Conservation (phyloP, 1,284 basidiomycete species). For the Puccinia novopanici region DNA sequence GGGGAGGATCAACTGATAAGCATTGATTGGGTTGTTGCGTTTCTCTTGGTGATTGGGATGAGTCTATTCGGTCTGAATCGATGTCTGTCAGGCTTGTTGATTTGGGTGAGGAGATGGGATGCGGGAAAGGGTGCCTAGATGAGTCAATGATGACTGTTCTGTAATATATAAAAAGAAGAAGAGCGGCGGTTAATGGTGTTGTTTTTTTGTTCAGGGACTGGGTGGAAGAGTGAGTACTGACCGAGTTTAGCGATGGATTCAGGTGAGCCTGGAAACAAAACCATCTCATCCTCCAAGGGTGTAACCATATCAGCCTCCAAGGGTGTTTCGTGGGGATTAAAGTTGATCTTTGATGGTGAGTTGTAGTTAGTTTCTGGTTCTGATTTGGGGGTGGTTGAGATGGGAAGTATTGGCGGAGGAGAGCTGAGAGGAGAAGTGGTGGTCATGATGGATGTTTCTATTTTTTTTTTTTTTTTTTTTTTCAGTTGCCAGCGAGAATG, state of each 20-base stretch:
- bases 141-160: no score
- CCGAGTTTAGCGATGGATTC: background rate
- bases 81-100: background rate
- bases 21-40: background rate
- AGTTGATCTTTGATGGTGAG: background rate
- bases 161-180: no score
- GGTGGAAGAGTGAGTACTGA: background rate
- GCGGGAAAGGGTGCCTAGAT: no score
- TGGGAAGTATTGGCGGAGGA: no score
- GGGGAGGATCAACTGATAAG: background rate
- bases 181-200: no score
- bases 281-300: background rate
- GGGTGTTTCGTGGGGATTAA: no score
- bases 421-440: background rate
- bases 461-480: background rate
- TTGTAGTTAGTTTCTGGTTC: background rate
- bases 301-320: no score
- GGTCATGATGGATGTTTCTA: background rate
- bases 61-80: background rate
- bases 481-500: no score
- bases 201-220: background rate
- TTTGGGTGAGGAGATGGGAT: background rate
- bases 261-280: background rate
- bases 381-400: background rate
- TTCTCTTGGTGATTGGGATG: background rate